Conservation (phyloP, 2,329 filamentous ascomycete species). For the Colletotrichum sansevieriae region DNA sequence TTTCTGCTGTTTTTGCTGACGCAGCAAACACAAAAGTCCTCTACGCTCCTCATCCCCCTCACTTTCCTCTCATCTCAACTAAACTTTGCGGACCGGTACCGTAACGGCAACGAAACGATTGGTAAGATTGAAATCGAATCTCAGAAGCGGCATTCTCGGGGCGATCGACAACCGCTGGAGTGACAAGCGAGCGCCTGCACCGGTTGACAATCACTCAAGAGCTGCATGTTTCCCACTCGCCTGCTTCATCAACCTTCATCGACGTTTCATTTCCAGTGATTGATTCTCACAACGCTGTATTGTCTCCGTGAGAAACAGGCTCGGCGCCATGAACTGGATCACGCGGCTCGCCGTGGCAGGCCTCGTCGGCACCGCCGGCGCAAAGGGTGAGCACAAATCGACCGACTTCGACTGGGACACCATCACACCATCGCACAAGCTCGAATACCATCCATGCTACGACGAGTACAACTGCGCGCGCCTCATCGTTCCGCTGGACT, state of each 20-base stretch:
- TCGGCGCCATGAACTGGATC: neutral
- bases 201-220: neutral
- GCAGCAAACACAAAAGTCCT: neutral
- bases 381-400: neutral
- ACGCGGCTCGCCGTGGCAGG: neutral
- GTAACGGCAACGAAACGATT: neutral
- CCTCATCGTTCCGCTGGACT: constrained; percentile 59
- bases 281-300: neutral
- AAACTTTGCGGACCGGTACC: neutral
- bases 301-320: neutral
- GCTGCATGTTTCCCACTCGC: too few relatives aligned
- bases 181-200: neutral
- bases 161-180: neutral
- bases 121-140: neutral
- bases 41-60: neutral
- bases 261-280: neutral
- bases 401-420: constrained; percentile 52
- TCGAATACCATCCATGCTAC: constrained; percentile 58
- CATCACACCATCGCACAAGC: constrained; percentile 51
- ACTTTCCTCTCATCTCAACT: neutral
- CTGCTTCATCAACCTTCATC: neutral
- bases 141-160: constrained; percentile 4
- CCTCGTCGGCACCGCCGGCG: constrained; percentile 2
- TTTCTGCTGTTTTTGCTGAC: constrained; percentile 17
- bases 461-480: constrained; percentile 55